Evolutionary conservation across 1,284 basidiomycete genomes (phyloP).

Genomic region (Xerocomus nothofagi): DNA sequence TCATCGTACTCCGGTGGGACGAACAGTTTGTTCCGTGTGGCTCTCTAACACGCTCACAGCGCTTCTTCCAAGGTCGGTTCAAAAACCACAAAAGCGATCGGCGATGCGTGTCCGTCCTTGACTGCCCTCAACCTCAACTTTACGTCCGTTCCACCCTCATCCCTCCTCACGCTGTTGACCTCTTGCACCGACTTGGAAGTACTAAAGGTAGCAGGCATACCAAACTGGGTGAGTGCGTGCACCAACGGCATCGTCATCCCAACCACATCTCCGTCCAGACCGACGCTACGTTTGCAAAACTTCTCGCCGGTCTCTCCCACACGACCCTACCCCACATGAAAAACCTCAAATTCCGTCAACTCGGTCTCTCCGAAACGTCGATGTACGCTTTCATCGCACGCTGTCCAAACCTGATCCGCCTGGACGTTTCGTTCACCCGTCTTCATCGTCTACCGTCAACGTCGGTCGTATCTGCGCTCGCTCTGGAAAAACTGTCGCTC

Average conservation of each 20-base stretch:
- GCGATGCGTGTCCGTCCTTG: constrained; percentile 46
- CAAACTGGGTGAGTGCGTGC: constrained; percentile 51
- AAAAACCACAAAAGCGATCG: constrained; percentile 46
- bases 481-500: constrained; percentile 59
- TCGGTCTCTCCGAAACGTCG: constrained; percentile 49
- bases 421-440: constrained; percentile 68
- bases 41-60: constrained; percentile 37
- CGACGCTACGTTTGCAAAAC: constrained; percentile 51
- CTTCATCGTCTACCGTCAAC: constrained; percentile 38
- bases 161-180: constrained; percentile 46
- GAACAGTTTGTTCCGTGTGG: constrained; percentile 1
- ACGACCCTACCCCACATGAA: constrained; percentile 42
- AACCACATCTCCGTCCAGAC: constrained; percentile 42
- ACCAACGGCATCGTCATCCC: background rate
- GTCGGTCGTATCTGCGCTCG: constrained; percentile 13
- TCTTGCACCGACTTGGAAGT: constrained; percentile 48
- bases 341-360: constrained; percentile 61
- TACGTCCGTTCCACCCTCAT: constrained; percentile 52
- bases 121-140: constrained; percentile 58
- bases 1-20: constrained; percentile 54
- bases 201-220: constrained; percentile 62
- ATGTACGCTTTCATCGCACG: constrained; percentile 43
- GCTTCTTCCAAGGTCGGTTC: constrained; percentile 58
- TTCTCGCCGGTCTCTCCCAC: constrained; percentile 37
- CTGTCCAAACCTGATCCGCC: constrained; percentile 51